These are phyloP conservation scores for Omphalotus guepiniiformis DNA, from an alignment of 768 basidiomycete genomes.

Conservation along the genomic window DNA sequence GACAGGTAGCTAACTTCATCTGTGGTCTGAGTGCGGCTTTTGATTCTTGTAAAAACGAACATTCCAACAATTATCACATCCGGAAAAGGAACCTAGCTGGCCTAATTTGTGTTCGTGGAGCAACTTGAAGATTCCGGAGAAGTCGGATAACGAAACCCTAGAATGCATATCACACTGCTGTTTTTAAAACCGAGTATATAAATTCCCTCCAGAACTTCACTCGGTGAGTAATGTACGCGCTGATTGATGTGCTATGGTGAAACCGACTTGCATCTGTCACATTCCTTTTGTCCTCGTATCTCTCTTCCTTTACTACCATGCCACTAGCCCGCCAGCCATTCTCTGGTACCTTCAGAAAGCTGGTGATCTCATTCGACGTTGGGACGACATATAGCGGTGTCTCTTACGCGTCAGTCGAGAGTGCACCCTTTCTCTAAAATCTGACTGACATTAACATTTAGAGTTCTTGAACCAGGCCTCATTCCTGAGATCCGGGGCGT, in stretches of 20 bases:
- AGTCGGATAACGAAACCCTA: no score
- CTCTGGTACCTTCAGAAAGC: conserved; percentile 31
- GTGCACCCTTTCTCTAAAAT: not conserved
- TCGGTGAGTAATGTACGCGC: no score
- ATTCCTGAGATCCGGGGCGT: conserved; percentile 41
- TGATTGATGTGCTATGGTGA: not conserved
- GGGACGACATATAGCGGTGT: conserved; percentile 48
- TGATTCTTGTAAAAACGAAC: no score
- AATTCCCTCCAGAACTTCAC: no score
- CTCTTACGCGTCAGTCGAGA: conserved; percentile 29
- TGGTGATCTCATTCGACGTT: conserved; percentile 44
- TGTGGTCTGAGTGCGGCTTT: no score
- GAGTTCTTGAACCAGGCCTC: conserved; percentile 36
- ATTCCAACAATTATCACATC: no score
- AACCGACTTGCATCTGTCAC: not conserved
- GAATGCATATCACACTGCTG: no score
- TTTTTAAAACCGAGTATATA: no score
- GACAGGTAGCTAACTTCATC: no score
- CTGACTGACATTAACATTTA: not conserved
- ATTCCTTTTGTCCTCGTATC: not conserved
- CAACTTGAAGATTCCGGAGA: no score
- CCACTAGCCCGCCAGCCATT: conserved; percentile 24
- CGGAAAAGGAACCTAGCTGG: no score
- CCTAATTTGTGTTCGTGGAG: no score
- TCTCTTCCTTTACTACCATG: not conserved